Base-by-base conservation (phyloP, 345 rosid species). In the Mercurialis annua region DNA sequence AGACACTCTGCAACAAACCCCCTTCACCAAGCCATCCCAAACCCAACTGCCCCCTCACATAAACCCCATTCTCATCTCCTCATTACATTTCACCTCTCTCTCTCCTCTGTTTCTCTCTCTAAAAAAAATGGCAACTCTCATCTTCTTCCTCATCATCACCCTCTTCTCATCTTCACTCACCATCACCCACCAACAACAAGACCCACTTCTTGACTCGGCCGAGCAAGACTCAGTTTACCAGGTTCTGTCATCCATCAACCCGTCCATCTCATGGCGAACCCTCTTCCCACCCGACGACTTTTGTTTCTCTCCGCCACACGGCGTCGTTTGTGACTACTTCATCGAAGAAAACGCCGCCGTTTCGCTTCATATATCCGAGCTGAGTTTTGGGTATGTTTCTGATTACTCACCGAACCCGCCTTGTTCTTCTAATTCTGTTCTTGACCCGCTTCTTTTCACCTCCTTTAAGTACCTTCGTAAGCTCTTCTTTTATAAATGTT, bases 301-400 rank as follows among this genome's bases (percentile, higher is more conserved):
- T 64, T 88, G 94, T 67, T 74, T 70, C 58, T 88, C 89, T 0
- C 72, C 95, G 51, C 90, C 92, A 6, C 85, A 86, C 74, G 92
- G 92, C 68, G 77, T 86, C 68, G 84, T 81, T 6, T 88, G 95
- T 18, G 87, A 82, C 29, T 78, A 70, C 72, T 77, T 78, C 72
- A 43, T 68, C 42, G 64, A 72, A 23, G 48, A 52, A 48, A 69
- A 69, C 59, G 65, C 60, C 4, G 26, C 77, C 0, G 54, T 64
- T 52, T 56, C 58, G 2, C 10, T 50, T 60, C 89, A 84, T 64
- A 67, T 86, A 69, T 77, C 83, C 1, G 90, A 88, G 73, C 75
- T 88, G 2, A 83, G 76, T 62, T 84, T 88, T 1, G 92, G 95
- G 2, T 77, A 77, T 69, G 81, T 86, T 64, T 86, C 92, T 1